These are phyloP conservation scores for Fusarium nematophilum DNA, from an alignment of 2,329 filamentous ascomycete species.

Conservation along the genomic window DNA sequence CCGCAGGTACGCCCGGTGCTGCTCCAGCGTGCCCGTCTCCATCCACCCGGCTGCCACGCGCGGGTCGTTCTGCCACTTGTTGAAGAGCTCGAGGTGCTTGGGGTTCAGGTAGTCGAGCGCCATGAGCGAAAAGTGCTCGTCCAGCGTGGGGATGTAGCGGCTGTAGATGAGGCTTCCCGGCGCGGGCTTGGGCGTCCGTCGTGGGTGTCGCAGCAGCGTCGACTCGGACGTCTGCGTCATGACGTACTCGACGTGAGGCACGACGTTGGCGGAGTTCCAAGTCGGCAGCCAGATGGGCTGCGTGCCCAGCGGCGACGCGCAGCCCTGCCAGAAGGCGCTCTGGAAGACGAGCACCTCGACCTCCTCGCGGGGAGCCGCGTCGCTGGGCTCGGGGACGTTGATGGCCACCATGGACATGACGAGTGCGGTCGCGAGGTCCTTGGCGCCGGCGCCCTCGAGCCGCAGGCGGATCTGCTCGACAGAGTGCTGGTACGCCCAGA, in stretches of 20 bases:
- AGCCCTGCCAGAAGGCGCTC: conserved; percentile 73
- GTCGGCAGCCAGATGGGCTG: conserved; percentile 68
- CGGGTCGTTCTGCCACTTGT: conserved; percentile 83
- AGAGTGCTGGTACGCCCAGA: conserved; percentile 51
- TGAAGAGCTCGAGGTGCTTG: conserved; percentile 74
- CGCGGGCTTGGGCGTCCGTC: conserved; percentile 73
- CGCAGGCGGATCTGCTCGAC: conserved; percentile 40
- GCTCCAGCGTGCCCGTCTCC: conserved; percentile 77
- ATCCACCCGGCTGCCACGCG: conserved; percentile 82
- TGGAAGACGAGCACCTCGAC: conserved; percentile 57
- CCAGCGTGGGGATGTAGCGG: conserved; percentile 78
- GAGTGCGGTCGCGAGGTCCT: conserved; percentile 47
- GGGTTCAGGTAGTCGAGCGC: conserved; percentile 72
- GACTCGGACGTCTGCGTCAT: conserved; percentile 46
- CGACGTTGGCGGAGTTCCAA: conserved; percentile 48
- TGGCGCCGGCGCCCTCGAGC: conserved; percentile 31
- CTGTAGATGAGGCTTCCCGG: conserved; percentile 78
- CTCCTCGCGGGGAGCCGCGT: conserved; percentile 35
- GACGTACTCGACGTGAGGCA: conserved; percentile 51
- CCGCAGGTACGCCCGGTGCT: conserved; percentile 76
- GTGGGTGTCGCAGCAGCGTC: conserved; percentile 67
- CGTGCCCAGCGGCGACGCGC: conserved; percentile 71
- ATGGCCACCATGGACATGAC: conserved; percentile 53
- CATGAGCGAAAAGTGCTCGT: conserved; percentile 78
- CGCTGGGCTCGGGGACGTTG: conserved; percentile 53